Evolutionary conservation across 2,329 filamentous ascomycete genomes (phyloP).

Genomic region (Apiospora marii): DNA sequence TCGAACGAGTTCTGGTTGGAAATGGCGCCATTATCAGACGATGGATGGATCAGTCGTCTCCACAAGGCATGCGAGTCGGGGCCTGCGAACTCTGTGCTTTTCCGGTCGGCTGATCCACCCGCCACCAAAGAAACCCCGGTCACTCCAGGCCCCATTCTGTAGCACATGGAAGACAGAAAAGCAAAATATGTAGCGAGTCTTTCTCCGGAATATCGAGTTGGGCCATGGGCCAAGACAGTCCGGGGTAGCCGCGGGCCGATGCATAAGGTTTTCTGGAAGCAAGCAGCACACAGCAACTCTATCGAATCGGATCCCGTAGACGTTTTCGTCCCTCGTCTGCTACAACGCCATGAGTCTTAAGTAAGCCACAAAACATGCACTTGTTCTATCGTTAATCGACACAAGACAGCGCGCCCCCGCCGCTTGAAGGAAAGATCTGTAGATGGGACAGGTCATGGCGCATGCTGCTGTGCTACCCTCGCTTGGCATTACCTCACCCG

Average conservation of each 20-base stretch:
- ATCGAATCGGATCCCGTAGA: neutral
- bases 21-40: constrained; percentile 21
- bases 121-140: neutral
- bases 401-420: neutral
- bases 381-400: constrained; percentile 1
- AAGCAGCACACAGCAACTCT: neutral
- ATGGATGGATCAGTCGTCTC: neutral
- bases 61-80: constrained; percentile 10
- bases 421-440: neutral
- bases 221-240: neutral
- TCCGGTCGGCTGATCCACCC: neutral
- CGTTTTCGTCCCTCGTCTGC: constrained; percentile 1
- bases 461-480: neutral
- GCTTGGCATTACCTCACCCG: neutral
- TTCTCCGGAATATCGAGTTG: constrained; percentile 10
- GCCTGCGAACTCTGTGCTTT: neutral
- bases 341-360: neutral
- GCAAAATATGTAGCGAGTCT: neutral
- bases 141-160: neutral
- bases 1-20: constrained; percentile 9
- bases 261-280: constrained; percentile 1
- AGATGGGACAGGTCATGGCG: constrained; percentile 6
- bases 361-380: neutral
- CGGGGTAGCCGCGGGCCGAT: constrained; percentile 18
- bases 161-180: neutral